These are phyloP conservation scores for Malassezia globosa DNA, from an alignment of 1,284 basidiomycete genomes.

Conservation along the genomic window DNA sequence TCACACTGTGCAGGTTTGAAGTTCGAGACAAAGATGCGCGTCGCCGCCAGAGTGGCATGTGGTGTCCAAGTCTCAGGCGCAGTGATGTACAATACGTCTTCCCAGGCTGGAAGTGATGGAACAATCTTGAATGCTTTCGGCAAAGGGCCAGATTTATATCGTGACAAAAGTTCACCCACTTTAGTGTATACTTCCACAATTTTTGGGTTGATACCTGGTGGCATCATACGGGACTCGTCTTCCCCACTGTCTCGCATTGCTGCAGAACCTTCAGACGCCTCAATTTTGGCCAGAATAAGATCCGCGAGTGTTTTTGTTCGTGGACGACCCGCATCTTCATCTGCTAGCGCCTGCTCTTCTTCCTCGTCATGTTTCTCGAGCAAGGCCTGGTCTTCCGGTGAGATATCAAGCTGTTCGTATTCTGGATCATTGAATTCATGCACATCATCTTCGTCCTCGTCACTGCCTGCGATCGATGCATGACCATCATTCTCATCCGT, in stretches of 20 bases:
- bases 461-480: conserved; percentile 22
- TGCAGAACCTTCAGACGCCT: conserved; percentile 54
- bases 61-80: conserved; percentile 87
- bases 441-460: conserved; percentile 20
- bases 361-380: conserved; percentile 35
- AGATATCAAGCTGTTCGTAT: conserved; percentile 39
- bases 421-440: conserved; percentile 36
- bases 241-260: too few species aligned
- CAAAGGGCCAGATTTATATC: conserved; percentile 87
- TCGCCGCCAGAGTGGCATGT: conserved; percentile 85
- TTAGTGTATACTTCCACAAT: conserved; percentile 90
- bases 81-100: conserved; percentile 84
- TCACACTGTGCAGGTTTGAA: conserved; percentile 94
- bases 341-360: conserved; percentile 16
- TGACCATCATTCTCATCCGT: conserved; percentile 24
- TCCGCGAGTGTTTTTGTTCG: conserved; percentile 60
- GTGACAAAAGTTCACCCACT: conserved; percentile 71
- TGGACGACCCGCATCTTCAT: conserved; percentile 18
- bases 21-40: conserved; percentile 88
- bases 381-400: conserved; percentile 38
- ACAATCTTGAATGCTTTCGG: conserved; percentile 98
- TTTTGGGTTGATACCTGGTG: conserved; percentile 81
- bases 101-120: conserved; percentile 90
- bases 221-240: conserved; percentile 48
- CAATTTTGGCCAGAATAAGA: conserved; percentile 84